phyloP scores from a whole-genome alignment of 1,284 basidiomycete species.

The Sporisorium scitamineum region DNA sequence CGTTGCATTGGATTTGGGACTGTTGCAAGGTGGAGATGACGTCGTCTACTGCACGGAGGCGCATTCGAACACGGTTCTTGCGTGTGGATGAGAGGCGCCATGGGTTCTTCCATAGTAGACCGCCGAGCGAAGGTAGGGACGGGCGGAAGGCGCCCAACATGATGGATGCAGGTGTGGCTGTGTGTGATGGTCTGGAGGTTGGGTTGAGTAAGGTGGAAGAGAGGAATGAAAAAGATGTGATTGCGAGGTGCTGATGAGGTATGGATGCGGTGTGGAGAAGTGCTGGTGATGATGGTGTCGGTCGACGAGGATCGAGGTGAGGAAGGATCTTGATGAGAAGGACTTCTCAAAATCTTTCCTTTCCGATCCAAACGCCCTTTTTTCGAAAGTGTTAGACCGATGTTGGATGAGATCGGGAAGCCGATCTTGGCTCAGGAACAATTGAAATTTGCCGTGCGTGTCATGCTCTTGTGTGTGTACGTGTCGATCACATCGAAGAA shows the following conservation, averaged over 20 bases:
- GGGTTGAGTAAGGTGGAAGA: too few species aligned
- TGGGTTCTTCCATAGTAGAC: slow-evolving; percentile 91
- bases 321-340: not conserved
- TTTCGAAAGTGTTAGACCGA: slow-evolving; percentile 6
- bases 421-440: not conserved
- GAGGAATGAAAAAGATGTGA: too few species aligned
- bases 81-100: slow-evolving; percentile 91
- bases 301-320: not conserved
- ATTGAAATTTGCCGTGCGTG: slow-evolving; percentile 9
- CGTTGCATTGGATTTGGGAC: slow-evolving; percentile 81
- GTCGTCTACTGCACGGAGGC: slow-evolving; percentile 90
- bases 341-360: slow-evolving; percentile 11
- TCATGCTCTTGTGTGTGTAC: slow-evolving; percentile 15
- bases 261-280: too few species aligned
- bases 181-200: too few species aligned
- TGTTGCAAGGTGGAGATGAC: slow-evolving; percentile 88
- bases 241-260: too few species aligned
- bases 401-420: not conserved
- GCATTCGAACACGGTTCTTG: slow-evolving; percentile 87
- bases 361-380: not conserved
- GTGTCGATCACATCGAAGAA: slow-evolving; percentile 32
- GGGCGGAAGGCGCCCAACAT: slow-evolving; percentile 76
- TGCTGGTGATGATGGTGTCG: not conserved
- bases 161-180: not conserved
- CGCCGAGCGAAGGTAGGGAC: slow-evolving; percentile 76